Evolutionary conservation across 208 protist genomes (phyloP).

Genomic region (Wallacemonas sp.): DNA sequence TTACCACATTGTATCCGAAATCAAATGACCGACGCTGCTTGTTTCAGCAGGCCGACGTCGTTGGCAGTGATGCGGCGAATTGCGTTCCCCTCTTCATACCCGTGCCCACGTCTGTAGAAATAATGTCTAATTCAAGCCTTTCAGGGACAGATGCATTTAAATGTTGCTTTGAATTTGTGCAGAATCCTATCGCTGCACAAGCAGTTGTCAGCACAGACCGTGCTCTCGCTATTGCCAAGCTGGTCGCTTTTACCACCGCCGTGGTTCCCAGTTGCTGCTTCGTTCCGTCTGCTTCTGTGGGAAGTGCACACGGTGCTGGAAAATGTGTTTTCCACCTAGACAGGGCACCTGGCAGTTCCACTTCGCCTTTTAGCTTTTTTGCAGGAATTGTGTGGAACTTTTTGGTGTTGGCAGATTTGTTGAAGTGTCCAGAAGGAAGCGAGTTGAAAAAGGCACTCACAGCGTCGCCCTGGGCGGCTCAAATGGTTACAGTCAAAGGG

Average conservation of each 20-base stretch:
- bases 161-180: constrained; percentile 16
- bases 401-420: constrained; percentile 47
- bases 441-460: constrained; percentile 43
- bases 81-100: constrained; percentile 22
- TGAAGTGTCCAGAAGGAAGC: constrained; percentile 34
- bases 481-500: constrained; percentile 28
- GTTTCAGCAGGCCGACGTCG: constrained; percentile 57
- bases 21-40: constrained; percentile 68
- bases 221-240: neutral
- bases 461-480: constrained; percentile 51
- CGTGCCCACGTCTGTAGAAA: constrained; percentile 25
- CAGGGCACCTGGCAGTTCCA: neutral
- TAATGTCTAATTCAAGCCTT: constrained; percentile 9
- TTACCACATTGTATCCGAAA: constrained; percentile 76
- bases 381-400: constrained; percentile 52
- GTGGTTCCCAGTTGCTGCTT: constrained; percentile 27
- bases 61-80: constrained; percentile 21
- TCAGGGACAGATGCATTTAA: constrained; percentile 6
- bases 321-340: neutral
- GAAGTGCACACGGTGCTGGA: neutral
- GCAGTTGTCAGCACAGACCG: constrained; percentile 1
- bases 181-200: constrained; percentile 23
- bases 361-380: constrained; percentile 16
- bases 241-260: constrained; percentile 4
- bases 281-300: neutral